Evolutionary conservation across 805 yeast genomes (phyloP).

Genomic region (Cyberlindnera bimundalis): DNA sequence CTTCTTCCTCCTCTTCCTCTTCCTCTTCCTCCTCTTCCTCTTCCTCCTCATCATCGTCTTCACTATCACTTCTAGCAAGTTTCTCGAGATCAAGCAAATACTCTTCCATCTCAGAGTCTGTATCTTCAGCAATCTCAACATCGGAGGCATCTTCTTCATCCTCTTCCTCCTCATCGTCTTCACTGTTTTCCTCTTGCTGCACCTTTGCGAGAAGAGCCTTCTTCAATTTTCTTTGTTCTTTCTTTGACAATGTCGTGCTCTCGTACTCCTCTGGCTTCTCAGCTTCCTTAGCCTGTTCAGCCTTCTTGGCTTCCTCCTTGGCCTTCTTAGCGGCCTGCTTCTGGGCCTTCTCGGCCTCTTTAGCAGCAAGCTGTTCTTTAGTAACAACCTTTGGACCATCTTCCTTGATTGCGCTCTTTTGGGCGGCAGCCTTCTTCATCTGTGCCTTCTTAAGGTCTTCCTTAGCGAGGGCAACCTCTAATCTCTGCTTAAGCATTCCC

Average conservation of each 20-base stretch:
- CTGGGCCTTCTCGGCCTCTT: slow-evolving; percentile 19
- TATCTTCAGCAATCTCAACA: slow-evolving; percentile 41
- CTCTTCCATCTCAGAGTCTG: slow-evolving; percentile 44
- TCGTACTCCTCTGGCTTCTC: slow-evolving; percentile 38
- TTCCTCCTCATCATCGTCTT: slow-evolving; percentile 33
- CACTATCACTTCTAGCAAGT: slow-evolving; percentile 51
- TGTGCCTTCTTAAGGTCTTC: slow-evolving; percentile 19
- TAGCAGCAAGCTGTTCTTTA: slow-evolving; percentile 28
- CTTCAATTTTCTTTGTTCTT: slow-evolving; percentile 59
- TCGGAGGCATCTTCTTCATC: slow-evolving; percentile 25
- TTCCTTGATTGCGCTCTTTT: slow-evolving; percentile 16
- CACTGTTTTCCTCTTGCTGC: slow-evolving; percentile 23
- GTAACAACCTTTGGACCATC: slow-evolving; percentile 33
- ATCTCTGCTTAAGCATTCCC: slow-evolving; percentile 26
- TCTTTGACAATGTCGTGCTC: slow-evolving; percentile 54
- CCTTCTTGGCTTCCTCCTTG: slow-evolving; percentile 20
- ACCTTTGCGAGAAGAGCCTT: slow-evolving; percentile 33
- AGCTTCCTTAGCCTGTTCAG: slow-evolving; percentile 20
- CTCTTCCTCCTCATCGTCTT: slow-evolving; percentile 24
- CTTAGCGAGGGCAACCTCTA: slow-evolving; percentile 19
- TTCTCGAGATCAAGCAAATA: slow-evolving; percentile 47
- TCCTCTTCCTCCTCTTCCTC: slow-evolving; percentile 45
- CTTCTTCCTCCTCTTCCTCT: slow-evolving; percentile 62
- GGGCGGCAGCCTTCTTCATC: slow-evolving; percentile 22
- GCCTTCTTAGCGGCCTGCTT: slow-evolving; percentile 21